phyloP scores from a whole-genome alignment of 306 rosid species.

The Casuarina equisetifolia region DNA sequence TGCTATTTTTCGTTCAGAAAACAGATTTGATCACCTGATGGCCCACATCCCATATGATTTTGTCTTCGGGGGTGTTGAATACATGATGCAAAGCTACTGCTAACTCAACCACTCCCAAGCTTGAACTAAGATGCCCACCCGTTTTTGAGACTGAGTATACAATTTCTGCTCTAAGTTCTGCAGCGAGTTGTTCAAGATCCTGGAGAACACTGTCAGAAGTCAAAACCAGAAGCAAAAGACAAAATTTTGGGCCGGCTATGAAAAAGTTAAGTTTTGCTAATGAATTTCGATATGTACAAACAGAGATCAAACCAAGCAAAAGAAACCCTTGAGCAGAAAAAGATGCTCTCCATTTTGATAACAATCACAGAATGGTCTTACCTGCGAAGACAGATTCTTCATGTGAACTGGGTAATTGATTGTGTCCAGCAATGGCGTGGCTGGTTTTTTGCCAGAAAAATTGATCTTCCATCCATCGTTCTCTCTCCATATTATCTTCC shows the following conservation, averaged over 20 bases:
- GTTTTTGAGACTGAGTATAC: conserved; percentile 60
- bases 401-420: conserved; percentile 75
- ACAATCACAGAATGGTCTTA: conserved; percentile 19
- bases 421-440: conserved; percentile 80
- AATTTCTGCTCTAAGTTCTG: conserved; percentile 79
- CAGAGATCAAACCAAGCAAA: background rate
- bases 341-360: conserved; percentile 2
- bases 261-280: background rate
- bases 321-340: background rate
- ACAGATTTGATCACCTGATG: conserved; percentile 61
- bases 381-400: conserved; percentile 73
- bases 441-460: conserved; percentile 57
- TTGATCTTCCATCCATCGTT: conserved; percentile 58
- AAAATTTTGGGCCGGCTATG: background rate
- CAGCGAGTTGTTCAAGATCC: conserved; percentile 86
- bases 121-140: conserved; percentile 95
- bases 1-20: background rate
- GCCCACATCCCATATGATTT: conserved; percentile 96
- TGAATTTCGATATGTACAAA: background rate
- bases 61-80: conserved; percentile 80
- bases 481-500: conserved; percentile 44
- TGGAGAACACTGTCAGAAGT: conserved; percentile 10
- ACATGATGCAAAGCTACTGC: conserved; percentile 87
- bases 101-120: conserved; percentile 91
- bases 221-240: background rate